Percentiles rank a stretch among this genome's conserved stretches.
Evolutionary conservation across 345 rosid genomes (phyloP).

Genomic region (Moricandia arvensis): DNA sequence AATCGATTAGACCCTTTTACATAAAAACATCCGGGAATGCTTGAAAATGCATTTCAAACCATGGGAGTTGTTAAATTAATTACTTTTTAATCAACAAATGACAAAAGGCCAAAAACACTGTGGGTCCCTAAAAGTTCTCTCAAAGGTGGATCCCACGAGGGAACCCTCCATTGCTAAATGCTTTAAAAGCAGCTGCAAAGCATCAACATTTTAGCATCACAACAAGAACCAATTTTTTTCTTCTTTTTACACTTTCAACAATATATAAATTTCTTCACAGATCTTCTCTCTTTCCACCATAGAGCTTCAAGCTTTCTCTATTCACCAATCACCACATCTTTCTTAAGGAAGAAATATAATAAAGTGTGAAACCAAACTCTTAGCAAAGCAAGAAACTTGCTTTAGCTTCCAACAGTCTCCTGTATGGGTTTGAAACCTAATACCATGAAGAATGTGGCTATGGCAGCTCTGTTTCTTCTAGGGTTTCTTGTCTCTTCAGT

Average conservation of each 20-base stretch:
- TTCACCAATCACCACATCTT: not conserved
- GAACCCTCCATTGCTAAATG: slow-evolving; percentile 30
- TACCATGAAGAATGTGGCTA: slow-evolving; percentile 46
- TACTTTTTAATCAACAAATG: not conserved
- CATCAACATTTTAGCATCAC: slow-evolving; percentile 34
- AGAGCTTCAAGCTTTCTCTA: not conserved
- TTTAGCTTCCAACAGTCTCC: slow-evolving; percentile 3
- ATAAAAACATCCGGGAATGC: not conserved
- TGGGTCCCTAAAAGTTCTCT: slow-evolving; percentile 34
- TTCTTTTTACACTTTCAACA: slow-evolving; percentile 26
- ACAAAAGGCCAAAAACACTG: not conserved
- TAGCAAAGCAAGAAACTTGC: not conserved
- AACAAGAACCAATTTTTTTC: slow-evolving; percentile 21
- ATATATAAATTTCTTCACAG: not conserved
- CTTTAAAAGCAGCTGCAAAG: slow-evolving; percentile 53
- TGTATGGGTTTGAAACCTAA: slow-evolving; percentile 44
- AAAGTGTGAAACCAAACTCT: slow-evolving; percentile 35
- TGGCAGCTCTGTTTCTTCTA: slow-evolving; percentile 41
- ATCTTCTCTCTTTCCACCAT: slow-evolving; percentile 15
- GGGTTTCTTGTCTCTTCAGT: slow-evolving; percentile 44
- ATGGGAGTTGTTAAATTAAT: not conserved
- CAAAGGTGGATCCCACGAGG: slow-evolving; percentile 38
- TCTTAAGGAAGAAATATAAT: slow-evolving; percentile 41
- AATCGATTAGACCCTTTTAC: too few relatives aligned
- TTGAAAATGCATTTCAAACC: not conserved